These are phyloP conservation scores for Leptomonas pyrrhocoris DNA, from an alignment of 208 protist genomes.

Conservation along the genomic window DNA sequence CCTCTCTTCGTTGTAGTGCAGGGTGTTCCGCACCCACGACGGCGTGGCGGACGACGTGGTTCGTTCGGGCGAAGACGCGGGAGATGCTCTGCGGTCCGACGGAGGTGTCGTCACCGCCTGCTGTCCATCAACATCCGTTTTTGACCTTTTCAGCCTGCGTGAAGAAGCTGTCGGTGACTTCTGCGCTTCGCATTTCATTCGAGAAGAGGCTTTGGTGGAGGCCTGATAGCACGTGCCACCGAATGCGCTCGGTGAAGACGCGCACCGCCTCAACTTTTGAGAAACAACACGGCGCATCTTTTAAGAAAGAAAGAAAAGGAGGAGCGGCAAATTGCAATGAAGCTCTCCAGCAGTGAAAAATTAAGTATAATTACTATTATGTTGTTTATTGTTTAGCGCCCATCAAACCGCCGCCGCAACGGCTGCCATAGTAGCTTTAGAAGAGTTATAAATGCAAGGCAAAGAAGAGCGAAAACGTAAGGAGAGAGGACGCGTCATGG, in stretches of 20 bases:
- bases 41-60: background rate
- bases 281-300: background rate
- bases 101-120: background rate
- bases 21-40: slow-evolving; percentile 15
- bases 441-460: too few relatives aligned
- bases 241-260: background rate
- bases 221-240: background rate
- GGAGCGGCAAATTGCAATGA: background rate
- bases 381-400: too few relatives aligned
- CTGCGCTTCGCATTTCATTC: too few relatives aligned
- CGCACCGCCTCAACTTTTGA: background rate
- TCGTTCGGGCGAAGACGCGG: background rate
- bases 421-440: too few relatives aligned
- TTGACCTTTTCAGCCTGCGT: too few relatives aligned
- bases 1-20: slow-evolving; percentile 26
- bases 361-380: too few relatives aligned
- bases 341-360: background rate
- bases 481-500: too few relatives aligned
- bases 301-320: slow-evolving; percentile 3
- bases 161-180: too few relatives aligned
- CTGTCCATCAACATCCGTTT: background rate
- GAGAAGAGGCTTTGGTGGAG: background rate
- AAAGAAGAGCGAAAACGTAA: too few relatives aligned
- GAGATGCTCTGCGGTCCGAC: background rate
- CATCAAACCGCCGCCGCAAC: too few relatives aligned